Conservation (phyloP, 2,329 filamentous ascomycete genomes). For the Tolypocladium tundrense region DNA sequence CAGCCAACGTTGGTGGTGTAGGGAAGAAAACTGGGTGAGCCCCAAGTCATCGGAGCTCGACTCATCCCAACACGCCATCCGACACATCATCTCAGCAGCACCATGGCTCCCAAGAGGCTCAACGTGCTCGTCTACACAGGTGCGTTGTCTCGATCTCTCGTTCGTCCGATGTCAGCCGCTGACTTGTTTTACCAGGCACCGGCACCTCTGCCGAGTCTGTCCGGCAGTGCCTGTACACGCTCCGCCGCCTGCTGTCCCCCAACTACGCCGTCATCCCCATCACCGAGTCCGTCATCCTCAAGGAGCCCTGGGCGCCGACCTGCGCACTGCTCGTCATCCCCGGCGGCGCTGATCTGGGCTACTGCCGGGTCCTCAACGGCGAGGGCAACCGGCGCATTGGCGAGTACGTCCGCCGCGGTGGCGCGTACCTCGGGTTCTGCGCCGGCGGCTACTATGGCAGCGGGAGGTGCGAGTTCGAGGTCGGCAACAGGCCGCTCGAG, state of each 20-base stretch:
- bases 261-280: constrained; percentile 90
- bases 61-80: background rate
- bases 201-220: constrained; percentile 85
- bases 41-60: background rate
- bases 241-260: constrained; percentile 75
- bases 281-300: constrained; percentile 65
- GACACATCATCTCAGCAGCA: constrained; percentile 1
- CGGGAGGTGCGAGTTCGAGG: constrained; percentile 79
- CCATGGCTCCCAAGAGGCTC: constrained; percentile 60
- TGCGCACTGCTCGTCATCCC: constrained; percentile 88
- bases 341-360: constrained; percentile 87
- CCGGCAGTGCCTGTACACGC: constrained; percentile 75
- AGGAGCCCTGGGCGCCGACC: constrained; percentile 81
- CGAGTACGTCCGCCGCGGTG: constrained; percentile 77
- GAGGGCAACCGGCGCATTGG: constrained; percentile 74
- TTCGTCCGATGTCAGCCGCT: constrained; percentile 1
- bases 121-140: constrained; percentile 93
- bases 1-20: constrained; percentile 1
- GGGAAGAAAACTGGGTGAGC: constrained; percentile 3
- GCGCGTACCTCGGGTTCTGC: constrained; percentile 82
- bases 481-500: constrained; percentile 66
- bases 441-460: constrained; percentile 90
- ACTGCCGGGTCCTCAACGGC: constrained; percentile 81
- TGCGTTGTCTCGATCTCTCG: constrained; percentile 19
- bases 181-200: constrained; percentile 44